These are phyloP conservation scores for Trichocladium antarcticum DNA, from an alignment of 495 filamentous ascomycete species.

Conservation along the genomic window DNA sequence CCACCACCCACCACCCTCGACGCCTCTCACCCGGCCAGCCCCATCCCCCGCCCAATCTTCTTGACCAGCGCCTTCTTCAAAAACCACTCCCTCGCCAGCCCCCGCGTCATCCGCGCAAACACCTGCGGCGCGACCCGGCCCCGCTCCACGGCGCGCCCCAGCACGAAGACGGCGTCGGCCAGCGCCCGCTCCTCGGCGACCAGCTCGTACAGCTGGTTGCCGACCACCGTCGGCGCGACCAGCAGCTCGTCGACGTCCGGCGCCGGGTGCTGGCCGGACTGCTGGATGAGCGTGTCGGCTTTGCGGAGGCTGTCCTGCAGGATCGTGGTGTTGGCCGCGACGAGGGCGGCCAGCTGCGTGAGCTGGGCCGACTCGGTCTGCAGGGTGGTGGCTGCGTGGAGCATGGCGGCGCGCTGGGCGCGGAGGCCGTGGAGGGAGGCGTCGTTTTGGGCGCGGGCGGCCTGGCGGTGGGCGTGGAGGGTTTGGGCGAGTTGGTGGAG, in stretches of 20 bases:
- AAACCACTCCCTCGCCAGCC: constrained; percentile 78
- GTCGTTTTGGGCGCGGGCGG: constrained; percentile 52
- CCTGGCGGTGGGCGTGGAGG: constrained; percentile 53
- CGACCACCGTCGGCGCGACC: constrained; percentile 88
- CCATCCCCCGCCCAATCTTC: constrained; percentile 85
- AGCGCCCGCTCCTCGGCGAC: constrained; percentile 77
- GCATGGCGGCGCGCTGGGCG: constrained; percentile 70
- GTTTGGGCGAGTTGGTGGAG: constrained; percentile 63
- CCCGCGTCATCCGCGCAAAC: constrained; percentile 75
- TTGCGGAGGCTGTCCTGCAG: constrained; percentile 63
- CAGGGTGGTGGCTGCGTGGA: constrained; percentile 51
- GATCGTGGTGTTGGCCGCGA: constrained; percentile 66
- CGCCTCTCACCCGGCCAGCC: constrained; percentile 22
- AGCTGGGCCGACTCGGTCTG: constrained; percentile 62
- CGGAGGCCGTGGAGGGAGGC: constrained; percentile 61
- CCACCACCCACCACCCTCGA: too few species aligned
- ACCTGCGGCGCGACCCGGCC: constrained; percentile 69
- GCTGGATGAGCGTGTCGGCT: constrained; percentile 68
- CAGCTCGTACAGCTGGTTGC: constrained; percentile 78
- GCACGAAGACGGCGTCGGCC: constrained; percentile 72
- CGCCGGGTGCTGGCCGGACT: constrained; percentile 41
- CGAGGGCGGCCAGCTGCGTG: constrained; percentile 51
- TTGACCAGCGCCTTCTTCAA: constrained; percentile 77
- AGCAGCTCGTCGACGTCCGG: constrained; percentile 73
- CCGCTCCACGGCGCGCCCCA: constrained; percentile 70